phyloP scores from a whole-genome alignment of 345 rosid genomes.

The Ceriops zippeliana region DNA sequence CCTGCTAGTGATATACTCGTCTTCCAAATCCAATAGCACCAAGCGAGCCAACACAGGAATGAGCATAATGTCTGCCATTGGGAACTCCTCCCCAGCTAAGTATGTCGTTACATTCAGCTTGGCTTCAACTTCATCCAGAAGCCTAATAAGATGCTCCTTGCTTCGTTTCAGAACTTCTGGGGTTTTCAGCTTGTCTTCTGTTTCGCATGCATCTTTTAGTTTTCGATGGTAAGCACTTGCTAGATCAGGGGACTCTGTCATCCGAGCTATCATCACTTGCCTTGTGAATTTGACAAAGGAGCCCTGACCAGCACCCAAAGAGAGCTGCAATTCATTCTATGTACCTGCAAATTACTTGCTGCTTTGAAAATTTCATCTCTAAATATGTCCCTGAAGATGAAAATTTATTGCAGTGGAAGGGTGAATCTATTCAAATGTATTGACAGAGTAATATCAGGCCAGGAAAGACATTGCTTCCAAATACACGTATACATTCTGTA shows the following conservation, averaged over 20 bases:
- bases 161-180: constrained; percentile 45
- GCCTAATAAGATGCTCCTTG: constrained; percentile 50
- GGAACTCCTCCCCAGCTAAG: constrained; percentile 72
- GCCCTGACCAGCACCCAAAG: constrained; percentile 35
- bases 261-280: constrained; percentile 45
- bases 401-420: background rate
- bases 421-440: background rate
- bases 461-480: constrained; percentile 6
- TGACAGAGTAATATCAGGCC: background rate
- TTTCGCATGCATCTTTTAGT: constrained; percentile 66
- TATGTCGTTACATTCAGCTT: constrained; percentile 46
- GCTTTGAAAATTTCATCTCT: constrained; percentile 7
- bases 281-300: constrained; percentile 60
- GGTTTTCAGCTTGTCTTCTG: constrained; percentile 64
- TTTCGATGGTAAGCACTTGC: constrained; percentile 79
- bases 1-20: constrained; percentile 63
- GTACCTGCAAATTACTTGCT: constrained; percentile 43
- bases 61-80: constrained; percentile 78
- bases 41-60: constrained; percentile 68
- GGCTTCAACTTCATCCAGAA: constrained; percentile 66
- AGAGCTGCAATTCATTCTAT: constrained; percentile 71
- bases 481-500: background rate
- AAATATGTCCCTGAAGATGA: background rate
- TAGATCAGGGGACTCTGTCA: constrained; percentile 60
- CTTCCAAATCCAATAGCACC: constrained; percentile 61